Evolutionary conservation across 305 asterid genomes (phyloP).

Genomic region (Solanum chacoense): DNA sequence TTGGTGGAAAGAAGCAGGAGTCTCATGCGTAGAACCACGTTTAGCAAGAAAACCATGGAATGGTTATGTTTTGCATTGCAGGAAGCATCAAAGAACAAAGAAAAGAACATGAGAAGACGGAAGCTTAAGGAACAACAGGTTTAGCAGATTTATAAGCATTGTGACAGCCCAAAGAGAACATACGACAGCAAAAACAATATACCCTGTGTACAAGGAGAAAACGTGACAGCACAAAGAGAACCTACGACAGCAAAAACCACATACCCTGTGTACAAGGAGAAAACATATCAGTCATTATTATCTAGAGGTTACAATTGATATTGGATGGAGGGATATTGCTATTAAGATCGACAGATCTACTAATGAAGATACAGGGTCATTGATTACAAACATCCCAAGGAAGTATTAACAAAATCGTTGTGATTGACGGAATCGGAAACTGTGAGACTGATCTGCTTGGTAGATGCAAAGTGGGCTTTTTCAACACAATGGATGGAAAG

Average conservation of each 20-base stretch:
- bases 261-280: not conserved
- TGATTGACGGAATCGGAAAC: not conserved
- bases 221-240: not conserved
- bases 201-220: not conserved
- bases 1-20: not conserved
- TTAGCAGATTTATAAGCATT: not conserved
- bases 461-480: not conserved
- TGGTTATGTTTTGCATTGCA: not conserved
- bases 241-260: not conserved
- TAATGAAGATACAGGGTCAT: not conserved
- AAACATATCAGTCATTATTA: not conserved
- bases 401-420: not conserved
- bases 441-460: not conserved
- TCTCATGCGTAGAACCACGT: not conserved
- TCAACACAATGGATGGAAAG: not conserved
- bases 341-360: not conserved
- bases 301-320: not conserved
- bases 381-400: not conserved
- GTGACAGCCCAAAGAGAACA: not conserved
- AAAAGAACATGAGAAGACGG: not conserved
- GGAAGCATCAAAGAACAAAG: not conserved
- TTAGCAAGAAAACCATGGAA: not conserved
- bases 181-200: no score
- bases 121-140: not conserved
- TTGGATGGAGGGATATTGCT: not conserved